A percentile compares a stretch with the other conserved stretches of the same genome.
Conservation (phyloP, 768 basidiomycete species). For the Hydnomerulius pinastri region DNA sequence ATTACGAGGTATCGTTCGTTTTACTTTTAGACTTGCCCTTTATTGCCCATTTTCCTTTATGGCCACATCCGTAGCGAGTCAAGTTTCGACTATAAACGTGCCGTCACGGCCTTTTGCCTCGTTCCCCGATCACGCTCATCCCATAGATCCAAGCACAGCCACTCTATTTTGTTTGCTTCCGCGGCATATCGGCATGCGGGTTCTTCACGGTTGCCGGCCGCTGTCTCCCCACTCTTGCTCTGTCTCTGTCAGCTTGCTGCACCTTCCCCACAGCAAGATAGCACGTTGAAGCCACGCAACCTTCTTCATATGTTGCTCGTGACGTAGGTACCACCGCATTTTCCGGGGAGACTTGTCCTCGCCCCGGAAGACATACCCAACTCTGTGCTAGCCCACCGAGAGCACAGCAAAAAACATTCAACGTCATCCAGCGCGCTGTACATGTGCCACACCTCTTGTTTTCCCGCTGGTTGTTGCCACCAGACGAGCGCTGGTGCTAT, state of each 20-base stretch:
- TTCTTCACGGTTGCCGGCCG: neutral
- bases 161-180: conserved; percentile 3
- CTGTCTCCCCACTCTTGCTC: neutral
- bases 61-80: too few species aligned
- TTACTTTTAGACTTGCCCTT: neutral
- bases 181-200: conserved; percentile 1
- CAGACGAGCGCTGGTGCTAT: too few species aligned
- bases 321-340: neutral
- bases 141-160: neutral
- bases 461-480: too few species aligned
- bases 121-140: too few species aligned
- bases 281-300: neutral
- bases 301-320: neutral
- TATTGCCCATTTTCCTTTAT: neutral
- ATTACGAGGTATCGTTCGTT: neutral
- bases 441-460: too few species aligned
- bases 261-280: neutral
- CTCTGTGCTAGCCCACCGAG: neutral
- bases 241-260: neutral
- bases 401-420: neutral
- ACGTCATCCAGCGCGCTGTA: too few species aligned
- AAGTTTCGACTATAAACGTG: neutral
- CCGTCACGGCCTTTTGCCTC: neutral
- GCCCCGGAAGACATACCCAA: neutral
- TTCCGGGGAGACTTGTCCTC: neutral